Base-by-base conservation (phyloP, 805 yeast species). In the Starmerella potacharoeniae region DNA sequence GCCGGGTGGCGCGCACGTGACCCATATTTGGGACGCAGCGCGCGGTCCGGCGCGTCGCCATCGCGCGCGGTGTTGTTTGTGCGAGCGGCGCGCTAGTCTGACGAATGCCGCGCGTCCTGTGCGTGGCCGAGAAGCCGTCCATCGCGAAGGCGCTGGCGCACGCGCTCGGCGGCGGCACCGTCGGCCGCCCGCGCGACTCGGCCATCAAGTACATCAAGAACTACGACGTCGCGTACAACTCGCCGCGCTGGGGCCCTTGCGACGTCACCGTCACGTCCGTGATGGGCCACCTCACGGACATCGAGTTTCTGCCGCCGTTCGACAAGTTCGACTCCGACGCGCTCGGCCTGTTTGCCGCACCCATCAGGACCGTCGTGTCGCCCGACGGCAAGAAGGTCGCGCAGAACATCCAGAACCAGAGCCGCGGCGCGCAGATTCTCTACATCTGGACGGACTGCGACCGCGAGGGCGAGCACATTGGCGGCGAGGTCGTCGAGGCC, bases 381-480 rank as follows among this genome's bases (percentile, higher is more conserved):
- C 68, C 71, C 43, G 75, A 74, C 48, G 75, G 75, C 55, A 62
- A 61, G 55, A 72, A 71, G 35, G 76, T 88, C 28, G 83, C 83
- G 3, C 69, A 73, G 10, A 93, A 91, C 65, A 87, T 93, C 49
- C 68, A 76, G 34, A 68, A 68, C 4, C 88, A 88, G 65, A 85
- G 89, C 5, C 67, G 82, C 42, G 64, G 64, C 17, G 78, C 86
- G 5, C 78, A 80, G 52, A 71, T 72, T 41, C 70, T 93, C 53
- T 86, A 88, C 86, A 87, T 93, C 7, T 93, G 98, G 97, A 93
- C 98, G 0, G 99, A 93, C 75, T 93, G 98, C 70, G 97, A 90
- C 75, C 74, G 97, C 39, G 97, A 90, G 67, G 97, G 97, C 1
- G 97, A 90, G 67, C 84, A 81, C 68, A 90, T 90, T 55, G 97